phyloP scores from a whole-genome alignment of 768 basidiomycete genomes.

The Phlebiopsis flavidoalba region DNA sequence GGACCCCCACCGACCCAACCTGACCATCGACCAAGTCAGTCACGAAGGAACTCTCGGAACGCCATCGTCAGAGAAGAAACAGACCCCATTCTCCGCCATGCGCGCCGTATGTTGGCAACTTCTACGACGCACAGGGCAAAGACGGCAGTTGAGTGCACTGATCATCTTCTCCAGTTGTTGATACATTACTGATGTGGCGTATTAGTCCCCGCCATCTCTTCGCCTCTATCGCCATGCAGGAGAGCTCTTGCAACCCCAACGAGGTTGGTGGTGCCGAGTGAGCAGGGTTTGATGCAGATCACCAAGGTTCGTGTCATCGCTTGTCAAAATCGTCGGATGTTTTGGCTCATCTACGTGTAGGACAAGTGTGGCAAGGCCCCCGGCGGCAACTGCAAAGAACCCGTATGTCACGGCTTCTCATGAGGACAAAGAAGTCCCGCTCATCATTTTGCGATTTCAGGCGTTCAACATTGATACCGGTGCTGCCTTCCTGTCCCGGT shows the following conservation, averaged over 20 bases:
- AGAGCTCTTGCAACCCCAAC: conserved; percentile 64
- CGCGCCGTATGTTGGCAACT: conserved; percentile 40
- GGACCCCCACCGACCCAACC: conserved; percentile 69
- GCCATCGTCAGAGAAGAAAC: conserved; percentile 43
- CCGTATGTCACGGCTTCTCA: conserved; percentile 22
- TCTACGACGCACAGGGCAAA: conserved; percentile 52
- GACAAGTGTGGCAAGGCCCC: conserved; percentile 70
- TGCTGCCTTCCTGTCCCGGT: conserved; percentile 51
- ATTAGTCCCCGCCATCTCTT: conserved; percentile 69
- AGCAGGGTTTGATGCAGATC: conserved; percentile 87
- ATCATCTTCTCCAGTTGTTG: neutral
- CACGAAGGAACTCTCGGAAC: conserved; percentile 36
- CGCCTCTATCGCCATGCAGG: conserved; percentile 88
- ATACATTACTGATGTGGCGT: neutral
- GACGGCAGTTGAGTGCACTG: conserved; percentile 31
- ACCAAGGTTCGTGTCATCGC: conserved; percentile 29
- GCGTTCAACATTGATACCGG: conserved; percentile 68
- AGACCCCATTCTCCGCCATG: conserved; percentile 64
- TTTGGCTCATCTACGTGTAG: neutral
- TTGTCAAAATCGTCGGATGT: too few species aligned
- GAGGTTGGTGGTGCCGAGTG: conserved; percentile 71
- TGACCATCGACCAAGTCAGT: conserved; percentile 50
- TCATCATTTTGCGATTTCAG: neutral
- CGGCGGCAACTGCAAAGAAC: conserved; percentile 36
- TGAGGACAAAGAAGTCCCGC: neutral